Conservation (phyloP, 306 rosid genomes). For the Cajanus cajan region DNA sequence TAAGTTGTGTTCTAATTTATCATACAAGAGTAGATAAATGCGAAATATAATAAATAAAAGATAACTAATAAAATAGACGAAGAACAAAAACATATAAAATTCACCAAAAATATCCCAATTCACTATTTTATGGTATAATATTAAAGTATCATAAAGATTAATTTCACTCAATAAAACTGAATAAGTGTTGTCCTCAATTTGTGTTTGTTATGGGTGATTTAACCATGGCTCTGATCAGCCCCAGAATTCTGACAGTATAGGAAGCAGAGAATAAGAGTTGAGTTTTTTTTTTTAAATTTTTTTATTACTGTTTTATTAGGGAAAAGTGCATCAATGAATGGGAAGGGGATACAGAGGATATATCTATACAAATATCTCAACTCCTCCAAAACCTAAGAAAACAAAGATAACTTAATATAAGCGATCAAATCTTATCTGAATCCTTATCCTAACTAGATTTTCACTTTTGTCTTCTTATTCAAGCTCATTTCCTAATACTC, state of each 20-base stretch:
- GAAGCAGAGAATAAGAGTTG: background rate
- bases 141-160: background rate
- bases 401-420: background rate
- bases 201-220: background rate
- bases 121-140: background rate
- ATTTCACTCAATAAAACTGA: background rate
- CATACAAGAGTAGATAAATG: no score
- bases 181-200: background rate
- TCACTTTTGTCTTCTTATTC: background rate
- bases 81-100: background rate
- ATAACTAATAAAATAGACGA: background rate
- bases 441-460: background rate
- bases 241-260: background rate
- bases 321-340: background rate
- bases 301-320: background rate
- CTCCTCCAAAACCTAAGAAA: background rate
- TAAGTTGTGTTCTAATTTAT: no score
- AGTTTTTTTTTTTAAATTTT: no score
- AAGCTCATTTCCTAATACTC: background rate
- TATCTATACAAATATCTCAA: background rate
- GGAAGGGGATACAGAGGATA: background rate
- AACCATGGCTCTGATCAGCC: background rate
- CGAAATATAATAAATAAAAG: no score
- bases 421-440: background rate
- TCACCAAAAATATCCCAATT: background rate